phyloP scores from a whole-genome alignment of 352 stramenopile species.

The Lagenidium sp. region DNA sequence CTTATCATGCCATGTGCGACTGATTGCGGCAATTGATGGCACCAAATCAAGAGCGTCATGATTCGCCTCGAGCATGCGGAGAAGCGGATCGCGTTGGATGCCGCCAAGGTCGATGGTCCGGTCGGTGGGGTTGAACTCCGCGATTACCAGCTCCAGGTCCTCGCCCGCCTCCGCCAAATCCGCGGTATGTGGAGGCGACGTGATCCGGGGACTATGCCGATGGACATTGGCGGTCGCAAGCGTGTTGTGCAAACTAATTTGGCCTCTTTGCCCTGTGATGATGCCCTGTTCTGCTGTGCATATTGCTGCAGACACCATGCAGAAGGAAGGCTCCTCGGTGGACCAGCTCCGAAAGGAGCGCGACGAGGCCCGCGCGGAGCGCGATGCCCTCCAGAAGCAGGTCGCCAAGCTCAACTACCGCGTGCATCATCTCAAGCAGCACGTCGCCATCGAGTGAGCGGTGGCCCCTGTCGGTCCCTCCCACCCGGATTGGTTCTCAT shows the following conservation, averaged over 20 bases:
- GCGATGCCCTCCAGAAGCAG: slow-evolving; percentile 55
- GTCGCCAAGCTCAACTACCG: slow-evolving; percentile 77
- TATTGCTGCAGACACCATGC: slow-evolving; percentile 41
- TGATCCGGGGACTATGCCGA: too few species aligned
- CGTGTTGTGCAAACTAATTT: too few species aligned
- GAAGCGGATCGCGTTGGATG: slow-evolving; percentile 23
- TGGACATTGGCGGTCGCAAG: too few species aligned
- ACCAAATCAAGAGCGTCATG: slow-evolving; percentile 26
- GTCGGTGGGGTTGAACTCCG: slow-evolving; percentile 53
- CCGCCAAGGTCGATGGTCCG: slow-evolving; percentile 34
- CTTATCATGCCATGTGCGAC: neutral
- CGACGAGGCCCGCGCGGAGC: slow-evolving; percentile 43
- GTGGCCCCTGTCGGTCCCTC: too few species aligned
- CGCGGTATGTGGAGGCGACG: slow-evolving; percentile 26
- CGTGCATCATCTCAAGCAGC: slow-evolving; percentile 64
- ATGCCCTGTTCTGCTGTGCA: too few species aligned
- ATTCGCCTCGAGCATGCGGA: slow-evolving; percentile 35
- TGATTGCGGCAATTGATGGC: neutral
- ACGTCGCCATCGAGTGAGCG: too few species aligned
- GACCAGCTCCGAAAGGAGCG: slow-evolving; percentile 55
- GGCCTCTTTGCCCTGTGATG: too few species aligned
- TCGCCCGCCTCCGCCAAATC: slow-evolving; percentile 50
- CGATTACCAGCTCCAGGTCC: slow-evolving; percentile 57
- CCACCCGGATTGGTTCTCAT: too few species aligned
- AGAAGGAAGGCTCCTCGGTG: slow-evolving; percentile 45